Conservation (phyloP, 208 protist species). For the Acanthamoeba lenticulata region DNA sequence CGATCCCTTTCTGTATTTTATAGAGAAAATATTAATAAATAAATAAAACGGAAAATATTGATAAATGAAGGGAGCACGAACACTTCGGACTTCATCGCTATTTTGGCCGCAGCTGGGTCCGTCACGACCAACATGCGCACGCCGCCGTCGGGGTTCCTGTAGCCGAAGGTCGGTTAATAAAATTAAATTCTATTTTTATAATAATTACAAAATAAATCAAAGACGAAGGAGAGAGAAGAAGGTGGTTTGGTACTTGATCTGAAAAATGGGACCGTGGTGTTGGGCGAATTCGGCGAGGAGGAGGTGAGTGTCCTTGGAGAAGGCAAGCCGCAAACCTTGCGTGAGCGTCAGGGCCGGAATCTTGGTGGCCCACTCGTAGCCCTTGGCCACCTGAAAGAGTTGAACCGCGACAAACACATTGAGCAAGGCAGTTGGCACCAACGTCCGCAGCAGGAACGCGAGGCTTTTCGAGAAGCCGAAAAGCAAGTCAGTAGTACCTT, state of each 20-base stretch:
- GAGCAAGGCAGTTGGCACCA: too few relatives aligned
- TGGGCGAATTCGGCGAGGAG: neutral
- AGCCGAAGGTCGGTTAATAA: neutral
- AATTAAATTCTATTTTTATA: neutral
- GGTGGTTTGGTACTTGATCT: neutral
- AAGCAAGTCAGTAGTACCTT: neutral
- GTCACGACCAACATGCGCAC: constrained; percentile 14
- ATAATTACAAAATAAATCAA: neutral
- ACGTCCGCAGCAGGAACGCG: neutral
- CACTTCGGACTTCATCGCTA: constrained; percentile 29
- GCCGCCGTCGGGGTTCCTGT: neutral
- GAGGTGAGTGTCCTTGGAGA: constrained; percentile 18
- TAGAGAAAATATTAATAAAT: neutral
- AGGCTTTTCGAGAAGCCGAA: neutral
- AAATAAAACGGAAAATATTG: neutral
- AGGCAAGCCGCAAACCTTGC: neutral
- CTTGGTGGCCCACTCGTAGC: neutral
- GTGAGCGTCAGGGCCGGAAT: neutral
- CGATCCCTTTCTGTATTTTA: neutral
- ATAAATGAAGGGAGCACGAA: neutral
- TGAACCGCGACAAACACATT: neutral
- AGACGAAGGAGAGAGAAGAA: neutral
- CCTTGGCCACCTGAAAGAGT: neutral
- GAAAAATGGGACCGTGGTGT: neutral
- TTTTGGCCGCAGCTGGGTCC: neutral